Percentiles rank a stretch among this genome's conserved stretches.
These are phyloP conservation scores for Phytophthora constricta DNA, from an alignment of 352 stramenopile genomes.

Conservation along the genomic window DNA sequence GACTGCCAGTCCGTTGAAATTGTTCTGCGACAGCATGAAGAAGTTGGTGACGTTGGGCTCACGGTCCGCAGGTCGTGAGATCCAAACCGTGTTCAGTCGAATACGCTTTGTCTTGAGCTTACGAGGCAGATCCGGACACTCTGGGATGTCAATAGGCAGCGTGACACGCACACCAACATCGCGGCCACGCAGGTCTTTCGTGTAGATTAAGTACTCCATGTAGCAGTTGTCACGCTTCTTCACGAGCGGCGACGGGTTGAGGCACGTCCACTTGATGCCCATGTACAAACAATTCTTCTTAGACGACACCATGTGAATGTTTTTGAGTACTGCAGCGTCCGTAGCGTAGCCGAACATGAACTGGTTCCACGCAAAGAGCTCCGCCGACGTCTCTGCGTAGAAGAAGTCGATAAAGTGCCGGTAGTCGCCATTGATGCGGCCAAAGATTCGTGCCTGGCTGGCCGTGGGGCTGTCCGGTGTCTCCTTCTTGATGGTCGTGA, in stretches of 20 bases:
- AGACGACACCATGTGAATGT: constrained; percentile 60
- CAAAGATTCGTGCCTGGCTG: constrained; percentile 63
- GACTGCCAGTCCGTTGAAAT: constrained; percentile 52
- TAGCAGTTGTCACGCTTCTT: constrained; percentile 82
- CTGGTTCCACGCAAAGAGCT: constrained; percentile 78
- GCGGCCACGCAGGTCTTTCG: constrained; percentile 58
- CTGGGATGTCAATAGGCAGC: constrained; percentile 64
- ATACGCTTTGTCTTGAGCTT: constrained; percentile 67
- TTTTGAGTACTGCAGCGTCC: constrained; percentile 75
- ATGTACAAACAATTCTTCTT: constrained; percentile 66
- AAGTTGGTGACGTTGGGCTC: constrained; percentile 53
- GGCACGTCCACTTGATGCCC: constrained; percentile 85
- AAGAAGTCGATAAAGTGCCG: constrained; percentile 76
- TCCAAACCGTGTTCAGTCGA: constrained; percentile 58
- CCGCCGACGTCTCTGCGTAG: constrained; percentile 66
- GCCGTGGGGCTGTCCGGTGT: constrained; percentile 19
- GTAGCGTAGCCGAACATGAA: constrained; percentile 71
- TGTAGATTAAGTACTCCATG: constrained; percentile 81
- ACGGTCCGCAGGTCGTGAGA: constrained; percentile 38
- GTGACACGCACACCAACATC: constrained; percentile 76
- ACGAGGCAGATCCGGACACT: constrained; percentile 62
- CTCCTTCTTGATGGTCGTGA: constrained; percentile 52
- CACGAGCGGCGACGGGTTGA: constrained; percentile 59
- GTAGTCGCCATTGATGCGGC: constrained; percentile 66
- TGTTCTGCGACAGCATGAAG: constrained; percentile 71